phyloP scores from a whole-genome alignment of 495 filamentous ascomycete species.

The Penicillium psychrofluorescens region DNA sequence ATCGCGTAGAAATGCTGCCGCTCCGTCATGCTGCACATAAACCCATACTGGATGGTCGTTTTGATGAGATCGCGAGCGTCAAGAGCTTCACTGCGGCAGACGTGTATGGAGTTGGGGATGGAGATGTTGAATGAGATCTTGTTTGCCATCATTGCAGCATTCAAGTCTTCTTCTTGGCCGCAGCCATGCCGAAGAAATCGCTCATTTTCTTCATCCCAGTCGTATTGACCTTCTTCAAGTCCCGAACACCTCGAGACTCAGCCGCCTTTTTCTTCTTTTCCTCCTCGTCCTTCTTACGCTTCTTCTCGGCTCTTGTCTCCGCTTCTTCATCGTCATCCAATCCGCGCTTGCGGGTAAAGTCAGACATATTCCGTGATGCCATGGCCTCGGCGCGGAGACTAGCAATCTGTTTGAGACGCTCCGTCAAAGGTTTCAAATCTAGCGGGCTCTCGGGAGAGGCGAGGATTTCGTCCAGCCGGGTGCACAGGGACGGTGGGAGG shows the following conservation, averaged over 20 bases:
- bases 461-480: constrained; percentile 42
- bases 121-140: too few relatives aligned
- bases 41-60: too few relatives aligned
- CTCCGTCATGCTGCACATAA: too few relatives aligned
- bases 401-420: constrained; percentile 56
- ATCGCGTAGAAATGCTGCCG: too few relatives aligned
- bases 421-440: constrained; percentile 63
- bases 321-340: constrained; percentile 60
- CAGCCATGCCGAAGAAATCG: constrained; percentile 77
- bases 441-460: constrained; percentile 34
- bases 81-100: too few relatives aligned
- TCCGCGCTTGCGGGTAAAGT: constrained; percentile 68
- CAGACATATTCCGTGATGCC: constrained; percentile 55
- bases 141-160: background rate
- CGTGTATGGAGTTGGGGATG: too few relatives aligned
- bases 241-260: constrained; percentile 64
- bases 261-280: constrained; percentile 67
- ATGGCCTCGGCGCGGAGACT: constrained; percentile 61
- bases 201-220: constrained; percentile 96
- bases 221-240: constrained; percentile 82
- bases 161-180: constrained; percentile 32
- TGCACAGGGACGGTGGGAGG: constrained; percentile 46
- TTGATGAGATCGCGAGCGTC: too few relatives aligned
- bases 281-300: constrained; percentile 63
- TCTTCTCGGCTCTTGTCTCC: constrained; percentile 45